Conservation (phyloP, 306 rosid genomes). For the Sesbania bispinosa region DNA sequence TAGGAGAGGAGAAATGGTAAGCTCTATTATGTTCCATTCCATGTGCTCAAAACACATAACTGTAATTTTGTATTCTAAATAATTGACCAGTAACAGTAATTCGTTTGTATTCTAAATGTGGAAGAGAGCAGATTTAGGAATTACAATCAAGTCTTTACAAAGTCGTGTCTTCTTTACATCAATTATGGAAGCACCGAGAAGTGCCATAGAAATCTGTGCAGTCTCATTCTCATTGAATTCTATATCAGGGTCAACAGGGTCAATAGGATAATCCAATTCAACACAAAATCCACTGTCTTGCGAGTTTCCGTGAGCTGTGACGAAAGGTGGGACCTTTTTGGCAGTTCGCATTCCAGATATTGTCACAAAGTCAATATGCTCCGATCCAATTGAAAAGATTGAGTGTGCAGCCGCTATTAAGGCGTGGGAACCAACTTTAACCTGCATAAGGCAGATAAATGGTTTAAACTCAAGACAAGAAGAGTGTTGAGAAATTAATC, state of each 20-base stretch:
- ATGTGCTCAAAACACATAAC: not conserved
- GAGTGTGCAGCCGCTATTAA: constrained; percentile 50
- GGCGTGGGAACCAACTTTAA: constrained; percentile 56
- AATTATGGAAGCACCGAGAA: constrained; percentile 31
- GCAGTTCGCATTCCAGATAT: constrained; percentile 52
- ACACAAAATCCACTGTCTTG: constrained; percentile 17
- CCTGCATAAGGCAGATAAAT: constrained; percentile 28
- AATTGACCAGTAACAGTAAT: too few species aligned
- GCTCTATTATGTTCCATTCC: not conserved
- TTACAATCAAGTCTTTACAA: constrained; percentile 26
- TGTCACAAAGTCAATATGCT: constrained; percentile 49
- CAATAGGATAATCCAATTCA: constrained; percentile 51
- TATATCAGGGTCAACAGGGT: not conserved
- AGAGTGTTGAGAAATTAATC: not conserved
- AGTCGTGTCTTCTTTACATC: constrained; percentile 26
- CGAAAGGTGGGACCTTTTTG: constrained; percentile 12
- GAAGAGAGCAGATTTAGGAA: not conserved
- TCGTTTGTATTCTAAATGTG: too few species aligned
- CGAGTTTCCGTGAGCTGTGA: not conserved
- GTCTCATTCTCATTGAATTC: constrained; percentile 30
- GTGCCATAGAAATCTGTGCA: constrained; percentile 31
- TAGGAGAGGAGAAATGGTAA: constrained; percentile 33
- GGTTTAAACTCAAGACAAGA: too few species aligned
- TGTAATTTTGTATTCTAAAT: not conserved
- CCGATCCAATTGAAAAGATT: constrained; percentile 39